phyloP scores from a whole-genome alignment of 306 rosid genomes.

The Trichosanthes truncata region DNA sequence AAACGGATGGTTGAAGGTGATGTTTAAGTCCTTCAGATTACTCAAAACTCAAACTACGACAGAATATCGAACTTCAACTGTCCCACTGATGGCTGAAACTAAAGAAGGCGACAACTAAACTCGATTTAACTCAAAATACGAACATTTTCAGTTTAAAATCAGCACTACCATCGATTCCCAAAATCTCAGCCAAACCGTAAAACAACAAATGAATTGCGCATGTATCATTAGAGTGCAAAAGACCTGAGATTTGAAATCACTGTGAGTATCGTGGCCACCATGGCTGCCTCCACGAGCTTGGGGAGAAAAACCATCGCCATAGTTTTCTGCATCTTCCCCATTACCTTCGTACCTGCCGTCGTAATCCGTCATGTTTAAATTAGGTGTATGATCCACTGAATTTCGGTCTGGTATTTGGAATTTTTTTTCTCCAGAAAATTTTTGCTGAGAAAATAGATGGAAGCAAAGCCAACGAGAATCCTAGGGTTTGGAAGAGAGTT shows the following conservation, averaged over 20 bases:
- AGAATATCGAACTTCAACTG: background rate
- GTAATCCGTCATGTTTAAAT: constrained; percentile 55
- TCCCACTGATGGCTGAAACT: background rate
- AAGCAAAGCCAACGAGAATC: background rate
- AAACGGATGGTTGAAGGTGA: background rate
- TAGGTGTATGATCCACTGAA: background rate
- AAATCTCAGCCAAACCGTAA: background rate
- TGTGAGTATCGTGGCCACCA: constrained; percentile 35
- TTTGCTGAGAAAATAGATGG: background rate
- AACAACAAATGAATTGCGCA: background rate
- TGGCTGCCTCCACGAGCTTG: constrained; percentile 34
- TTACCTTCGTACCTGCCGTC: constrained; percentile 66
- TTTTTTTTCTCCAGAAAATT: background rate
- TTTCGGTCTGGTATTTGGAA: background rate
- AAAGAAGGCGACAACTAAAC: background rate
- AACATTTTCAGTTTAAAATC: background rate
- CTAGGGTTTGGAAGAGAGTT: constrained; percentile 5
- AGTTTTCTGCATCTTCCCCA: constrained; percentile 44
- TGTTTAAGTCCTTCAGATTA: background rate
- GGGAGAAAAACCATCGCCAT: constrained; percentile 54
- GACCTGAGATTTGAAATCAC: constrained; percentile 73
- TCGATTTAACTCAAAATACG: background rate
- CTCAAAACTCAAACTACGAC: background rate
- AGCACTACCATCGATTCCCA: background rate
- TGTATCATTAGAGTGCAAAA: background rate